Evolutionary conservation across 208 protist genomes (phyloP).

Genomic region (Trypanosoma platydactyli): DNA sequence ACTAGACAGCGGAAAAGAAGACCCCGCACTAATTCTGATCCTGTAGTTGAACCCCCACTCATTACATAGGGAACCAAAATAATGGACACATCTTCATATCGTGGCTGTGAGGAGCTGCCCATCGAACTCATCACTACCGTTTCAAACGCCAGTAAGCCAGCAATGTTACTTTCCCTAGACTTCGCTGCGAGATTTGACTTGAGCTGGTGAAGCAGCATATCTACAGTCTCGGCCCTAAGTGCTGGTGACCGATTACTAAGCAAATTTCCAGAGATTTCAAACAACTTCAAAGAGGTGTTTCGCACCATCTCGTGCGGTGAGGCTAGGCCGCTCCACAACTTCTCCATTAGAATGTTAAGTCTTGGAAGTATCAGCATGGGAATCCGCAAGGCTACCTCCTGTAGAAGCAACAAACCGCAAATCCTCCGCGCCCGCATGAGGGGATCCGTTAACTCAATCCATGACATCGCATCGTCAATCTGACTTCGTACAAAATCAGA

Average conservation of each 20-base stretch:
- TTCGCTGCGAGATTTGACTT: conserved; percentile 64
- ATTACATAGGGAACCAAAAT: conserved; percentile 76
- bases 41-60: conserved; percentile 34
- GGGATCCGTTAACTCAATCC: conserved; percentile 40
- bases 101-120: conserved; percentile 34
- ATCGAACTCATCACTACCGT: conserved; percentile 79
- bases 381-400: conserved; percentile 58
- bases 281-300: conserved; percentile 52
- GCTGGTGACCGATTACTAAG: conserved; percentile 53
- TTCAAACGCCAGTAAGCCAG: conserved; percentile 84
- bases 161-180: conserved; percentile 50
- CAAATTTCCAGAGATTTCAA: conserved; percentile 69
- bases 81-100: conserved; percentile 76
- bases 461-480: conserved; percentile 63
- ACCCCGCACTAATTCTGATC: conserved; percentile 37
- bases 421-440: conserved; percentile 47
- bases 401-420: conserved; percentile 72
- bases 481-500: conserved; percentile 69
- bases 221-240: conserved; percentile 47
- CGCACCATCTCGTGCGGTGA: conserved; percentile 56
- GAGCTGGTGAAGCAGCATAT: conserved; percentile 60
- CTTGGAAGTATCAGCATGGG: conserved; percentile 71
- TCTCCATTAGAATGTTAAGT: conserved; percentile 66
- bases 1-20: conserved; percentile 74
- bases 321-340: conserved; percentile 63